Percentiles rank a stretch among this genome's conserved stretches.
Evolutionary conservation across 352 stramenopile species (phyloP).

Genomic region (Globisporangium nunn): DNA sequence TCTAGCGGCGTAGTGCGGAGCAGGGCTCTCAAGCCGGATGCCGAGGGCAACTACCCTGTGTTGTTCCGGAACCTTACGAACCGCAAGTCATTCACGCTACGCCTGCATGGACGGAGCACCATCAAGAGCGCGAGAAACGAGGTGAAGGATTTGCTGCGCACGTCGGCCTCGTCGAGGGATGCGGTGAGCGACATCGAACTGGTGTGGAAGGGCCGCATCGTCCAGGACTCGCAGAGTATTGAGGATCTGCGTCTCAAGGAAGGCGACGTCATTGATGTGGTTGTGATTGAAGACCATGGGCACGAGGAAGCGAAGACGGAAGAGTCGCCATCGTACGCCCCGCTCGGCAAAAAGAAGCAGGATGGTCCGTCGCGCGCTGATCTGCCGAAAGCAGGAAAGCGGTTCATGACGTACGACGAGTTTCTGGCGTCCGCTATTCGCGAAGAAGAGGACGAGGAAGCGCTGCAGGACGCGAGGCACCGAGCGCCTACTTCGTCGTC

Average conservation of each 20-base stretch:
- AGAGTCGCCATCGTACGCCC: slow-evolving; percentile 6
- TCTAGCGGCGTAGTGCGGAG: slow-evolving; percentile 14
- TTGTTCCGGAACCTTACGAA: slow-evolving; percentile 61
- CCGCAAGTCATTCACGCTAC: slow-evolving; percentile 63
- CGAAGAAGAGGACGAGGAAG: slow-evolving; percentile 30
- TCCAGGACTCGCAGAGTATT: slow-evolving; percentile 35
- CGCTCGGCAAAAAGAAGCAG: slow-evolving; percentile 20
- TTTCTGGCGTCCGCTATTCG: slow-evolving; percentile 64
- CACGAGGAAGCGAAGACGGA: slow-evolving; percentile 27
- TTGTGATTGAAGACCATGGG: slow-evolving; percentile 50
- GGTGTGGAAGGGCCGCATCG: slow-evolving; percentile 50
- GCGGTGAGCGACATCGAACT: slow-evolving; percentile 52
- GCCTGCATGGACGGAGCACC: slow-evolving; percentile 36
- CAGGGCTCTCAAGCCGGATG: slow-evolving; percentile 31
- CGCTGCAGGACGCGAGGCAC: slow-evolving; percentile 6
- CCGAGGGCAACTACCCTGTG: slow-evolving; percentile 50
- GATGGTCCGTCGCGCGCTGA: slow-evolving; percentile 16
- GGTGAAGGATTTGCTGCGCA: slow-evolving; percentile 48
- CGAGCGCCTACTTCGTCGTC: slow-evolving; percentile 22
- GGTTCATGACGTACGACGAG: slow-evolving; percentile 79
- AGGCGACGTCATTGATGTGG: slow-evolving; percentile 57
- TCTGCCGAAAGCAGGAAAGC: slow-evolving; percentile 27
- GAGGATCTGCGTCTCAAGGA: slow-evolving; percentile 54
- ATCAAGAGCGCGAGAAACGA: slow-evolving; percentile 50
- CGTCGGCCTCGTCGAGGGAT: slow-evolving; percentile 26